A percentile compares a stretch with the other conserved stretches of the same genome.
phyloP scores from a whole-genome alignment of 148 eudicot species.

The Mesembryanthemum crystallinum region DNA sequence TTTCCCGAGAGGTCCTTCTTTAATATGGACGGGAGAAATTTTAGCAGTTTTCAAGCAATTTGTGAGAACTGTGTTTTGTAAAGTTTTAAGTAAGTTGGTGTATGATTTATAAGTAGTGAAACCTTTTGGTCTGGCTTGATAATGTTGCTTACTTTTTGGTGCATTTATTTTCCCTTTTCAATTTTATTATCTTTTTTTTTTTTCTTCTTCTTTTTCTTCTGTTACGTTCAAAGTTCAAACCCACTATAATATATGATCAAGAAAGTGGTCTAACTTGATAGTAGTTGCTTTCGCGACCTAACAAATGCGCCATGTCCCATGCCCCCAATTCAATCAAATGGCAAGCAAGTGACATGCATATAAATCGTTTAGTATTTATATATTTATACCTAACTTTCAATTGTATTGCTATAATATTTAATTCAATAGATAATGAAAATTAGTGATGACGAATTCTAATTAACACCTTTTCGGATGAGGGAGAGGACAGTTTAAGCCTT shows the following conservation, averaged over 20 bases:
- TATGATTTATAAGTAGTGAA: constrained; percentile 17
- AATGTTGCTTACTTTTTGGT: background rate
- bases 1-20: background rate
- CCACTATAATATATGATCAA: background rate
- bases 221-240: background rate
- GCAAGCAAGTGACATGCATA: background rate
- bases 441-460: no score
- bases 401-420: no score
- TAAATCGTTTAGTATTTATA: no score
- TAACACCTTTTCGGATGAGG: background rate
- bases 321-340: no score
- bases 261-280: background rate
- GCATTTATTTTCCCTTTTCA: background rate
- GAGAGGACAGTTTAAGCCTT: constrained; percentile 15
- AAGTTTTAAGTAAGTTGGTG: constrained; percentile 11
- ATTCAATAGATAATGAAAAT: no score
- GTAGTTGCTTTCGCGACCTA: constrained; percentile 13
- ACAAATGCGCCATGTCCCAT: constrained; percentile 10
- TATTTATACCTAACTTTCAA: no score
- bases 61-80: constrained; percentile 19
- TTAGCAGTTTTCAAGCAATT: constrained; percentile 19
- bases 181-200: background rate
- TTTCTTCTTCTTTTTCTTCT: background rate
- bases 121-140: constrained; percentile 13
- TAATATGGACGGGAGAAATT: background rate